Percentiles rank a stretch among this genome's conserved stretches.
Evolutionary conservation across 78 protist species (phyloP).

Genomic region (slime mould (Dictyostelium discoideum)): dicty_2.7 NC_007088.5:8287501-8288000

Average conservation of each 20-base stretch:
- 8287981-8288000: slow-evolving; percentile 92
- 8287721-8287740: neutral
- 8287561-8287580: slow-evolving; percentile 77
- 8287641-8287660: slow-evolving; percentile 79
- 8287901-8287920: slow-evolving; percentile 59
- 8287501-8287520: slow-evolving; percentile 72
- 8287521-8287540: slow-evolving; percentile 70
- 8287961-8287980: slow-evolving; percentile 91
- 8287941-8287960: slow-evolving; percentile 70
- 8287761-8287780: slow-evolving; percentile 64
- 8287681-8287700: neutral
- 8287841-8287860: slow-evolving; percentile 82
- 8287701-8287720: neutral
- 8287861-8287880: slow-evolving; percentile 84
- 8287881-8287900: slow-evolving; percentile 80
- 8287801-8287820: slow-evolving; percentile 72
- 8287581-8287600: slow-evolving; percentile 61
- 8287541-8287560: slow-evolving; percentile 76
- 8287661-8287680: slow-evolving; percentile 23
- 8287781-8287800: slow-evolving; percentile 64
- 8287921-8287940: slow-evolving; percentile 84
- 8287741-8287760: neutral
- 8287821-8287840: slow-evolving; percentile 77
- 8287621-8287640: slow-evolving; percentile 72
- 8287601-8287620: slow-evolving; percentile 41